These are phyloP conservation scores for Calonectria pseudoturangicola DNA, from an alignment of 2,329 filamentous ascomycete species.

Conservation along the genomic window DNA sequence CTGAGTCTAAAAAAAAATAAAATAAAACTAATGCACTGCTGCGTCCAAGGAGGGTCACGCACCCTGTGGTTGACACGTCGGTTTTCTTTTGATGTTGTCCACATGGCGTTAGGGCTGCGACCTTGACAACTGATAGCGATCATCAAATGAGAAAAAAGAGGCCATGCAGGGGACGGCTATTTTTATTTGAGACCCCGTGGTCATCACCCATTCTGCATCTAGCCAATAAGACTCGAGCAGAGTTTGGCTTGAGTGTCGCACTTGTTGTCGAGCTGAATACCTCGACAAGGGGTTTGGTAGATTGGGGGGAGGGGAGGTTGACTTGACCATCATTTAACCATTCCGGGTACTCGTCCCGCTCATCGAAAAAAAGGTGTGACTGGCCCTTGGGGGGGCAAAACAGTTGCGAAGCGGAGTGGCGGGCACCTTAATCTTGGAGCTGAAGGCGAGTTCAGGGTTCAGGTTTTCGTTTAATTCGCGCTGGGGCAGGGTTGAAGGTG, in stretches of 20 bases:
- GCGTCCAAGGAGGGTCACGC: slow-evolving; percentile 20
- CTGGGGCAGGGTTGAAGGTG: slow-evolving; percentile 8
- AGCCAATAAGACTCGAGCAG: not conserved
- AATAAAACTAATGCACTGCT: slow-evolving; percentile 16
- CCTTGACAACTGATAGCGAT: slow-evolving; percentile 1
- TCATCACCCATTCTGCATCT: not conserved
- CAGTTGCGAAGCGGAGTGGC: not conserved
- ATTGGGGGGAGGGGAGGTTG: not conserved
- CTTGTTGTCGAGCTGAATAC: slow-evolving; percentile 25
- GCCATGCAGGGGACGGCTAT: slow-evolving; percentile 1
- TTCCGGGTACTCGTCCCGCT: slow-evolving; percentile 7
- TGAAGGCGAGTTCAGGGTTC: not conserved
- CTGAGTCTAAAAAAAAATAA: slow-evolving; percentile 21
- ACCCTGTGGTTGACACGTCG: not conserved
- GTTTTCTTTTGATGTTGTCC: slow-evolving; percentile 1
- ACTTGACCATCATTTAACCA: not conserved
- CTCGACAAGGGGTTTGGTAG: not conserved
- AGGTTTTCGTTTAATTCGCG: not conserved
- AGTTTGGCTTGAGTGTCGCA: not conserved
- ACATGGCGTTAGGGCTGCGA: slow-evolving; percentile 21
- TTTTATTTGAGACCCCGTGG: not conserved
- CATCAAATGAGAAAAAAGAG: slow-evolving; percentile 16
- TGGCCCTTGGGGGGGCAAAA: not conserved
- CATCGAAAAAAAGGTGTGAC: not conserved
- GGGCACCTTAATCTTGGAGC: slow-evolving; percentile 20